These are phyloP conservation scores for Fusarium sp. DNA, from an alignment of 2,329 filamentous ascomycete species.

Conservation along the genomic window DNA sequence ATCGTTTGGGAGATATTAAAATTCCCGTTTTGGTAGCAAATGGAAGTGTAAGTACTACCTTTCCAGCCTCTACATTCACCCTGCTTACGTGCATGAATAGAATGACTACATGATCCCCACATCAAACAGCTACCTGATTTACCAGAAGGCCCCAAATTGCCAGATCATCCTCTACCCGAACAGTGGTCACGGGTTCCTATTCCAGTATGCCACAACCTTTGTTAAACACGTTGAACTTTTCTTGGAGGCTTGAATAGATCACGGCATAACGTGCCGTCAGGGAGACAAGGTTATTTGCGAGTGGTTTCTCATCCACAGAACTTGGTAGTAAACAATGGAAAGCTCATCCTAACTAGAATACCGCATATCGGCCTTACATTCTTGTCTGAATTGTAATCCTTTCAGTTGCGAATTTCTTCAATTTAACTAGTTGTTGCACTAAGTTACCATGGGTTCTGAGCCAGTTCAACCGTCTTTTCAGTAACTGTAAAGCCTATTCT, in stretches of 20 bases:
- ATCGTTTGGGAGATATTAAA: background rate
- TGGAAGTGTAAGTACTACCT: background rate
- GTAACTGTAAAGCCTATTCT: rapidly evolving
- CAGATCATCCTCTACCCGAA: constrained; percentile 23
- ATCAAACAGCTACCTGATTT: constrained; percentile 14
- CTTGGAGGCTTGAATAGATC: background rate
- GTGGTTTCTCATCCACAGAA: too few species aligned
- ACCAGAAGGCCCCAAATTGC: background rate
- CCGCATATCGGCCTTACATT: too few species aligned
- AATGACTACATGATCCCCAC: constrained; percentile 25
- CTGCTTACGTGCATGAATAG: background rate
- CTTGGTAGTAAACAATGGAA: too few species aligned
- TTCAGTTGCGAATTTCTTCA: too few species aligned
- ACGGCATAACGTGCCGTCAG: rapidly evolving
- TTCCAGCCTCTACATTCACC: rapidly evolving
- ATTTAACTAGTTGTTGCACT: too few species aligned
- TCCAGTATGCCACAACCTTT: constrained; percentile 10
- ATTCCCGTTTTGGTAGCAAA: background rate
- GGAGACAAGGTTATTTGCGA: too few species aligned
- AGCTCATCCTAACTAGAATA: too few species aligned
- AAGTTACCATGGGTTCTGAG: too few species aligned
- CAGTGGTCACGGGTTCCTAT: constrained; percentile 20
- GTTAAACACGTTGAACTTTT: constrained; percentile 5
- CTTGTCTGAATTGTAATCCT: too few species aligned
- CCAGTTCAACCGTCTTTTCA: rapidly evolving